These are phyloP conservation scores for Penstemon eatonii DNA, from an alignment of 257 asterid species.

Conservation along the genomic window DNA sequence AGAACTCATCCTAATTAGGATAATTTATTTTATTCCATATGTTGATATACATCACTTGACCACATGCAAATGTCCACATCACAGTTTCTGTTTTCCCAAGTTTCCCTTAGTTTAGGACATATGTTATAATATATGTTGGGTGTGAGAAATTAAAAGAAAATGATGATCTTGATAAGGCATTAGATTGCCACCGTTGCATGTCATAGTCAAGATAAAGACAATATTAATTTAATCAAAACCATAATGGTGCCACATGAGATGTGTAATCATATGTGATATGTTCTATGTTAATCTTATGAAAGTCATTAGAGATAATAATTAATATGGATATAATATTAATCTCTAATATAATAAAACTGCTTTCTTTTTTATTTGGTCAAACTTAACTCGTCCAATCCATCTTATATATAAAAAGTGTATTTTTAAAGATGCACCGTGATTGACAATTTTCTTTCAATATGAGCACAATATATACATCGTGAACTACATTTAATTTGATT, in stretches of 20 bases:
- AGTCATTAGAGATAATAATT: background rate
- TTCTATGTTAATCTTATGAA: background rate
- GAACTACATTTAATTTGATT: too few species aligned
- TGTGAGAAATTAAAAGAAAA: background rate
- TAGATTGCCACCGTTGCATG: background rate
- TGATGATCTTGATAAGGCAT: background rate
- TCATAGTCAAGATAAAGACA: background rate
- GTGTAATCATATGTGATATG: background rate
- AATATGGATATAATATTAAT: background rate
- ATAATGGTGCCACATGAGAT: background rate
- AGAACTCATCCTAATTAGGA: background rate
- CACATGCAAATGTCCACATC: too few species aligned
- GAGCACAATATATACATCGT: too few species aligned
- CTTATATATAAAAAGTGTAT: too few species aligned
- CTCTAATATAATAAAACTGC: too few species aligned
- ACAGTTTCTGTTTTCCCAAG: background rate
- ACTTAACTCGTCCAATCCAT: too few species aligned
- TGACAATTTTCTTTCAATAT: too few species aligned
- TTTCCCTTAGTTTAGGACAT: background rate
- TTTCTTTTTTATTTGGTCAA: too few species aligned
- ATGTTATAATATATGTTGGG: background rate
- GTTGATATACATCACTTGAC: too few species aligned
- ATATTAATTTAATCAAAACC: background rate
- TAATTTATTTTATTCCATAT: background rate
- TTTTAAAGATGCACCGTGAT: too few species aligned